These are phyloP conservation scores for Lumnitzera littorea DNA, from an alignment of 345 rosid species.

Conservation along the genomic window DNA sequence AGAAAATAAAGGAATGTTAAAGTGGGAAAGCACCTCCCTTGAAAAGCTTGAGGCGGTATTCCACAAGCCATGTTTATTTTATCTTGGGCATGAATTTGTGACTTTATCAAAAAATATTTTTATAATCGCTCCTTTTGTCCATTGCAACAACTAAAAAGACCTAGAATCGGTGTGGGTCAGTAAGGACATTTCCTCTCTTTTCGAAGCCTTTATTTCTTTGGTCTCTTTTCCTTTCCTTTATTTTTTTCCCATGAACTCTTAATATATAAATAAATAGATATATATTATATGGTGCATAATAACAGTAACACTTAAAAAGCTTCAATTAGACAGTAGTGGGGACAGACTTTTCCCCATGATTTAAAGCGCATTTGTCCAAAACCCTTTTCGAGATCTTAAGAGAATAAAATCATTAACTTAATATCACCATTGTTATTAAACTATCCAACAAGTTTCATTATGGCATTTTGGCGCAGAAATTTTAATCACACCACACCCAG, in stretches of 20 bases:
- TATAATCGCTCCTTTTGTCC: slow-evolving; percentile 5
- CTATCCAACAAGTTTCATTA: neutral
- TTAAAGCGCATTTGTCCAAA: slow-evolving; percentile 22
- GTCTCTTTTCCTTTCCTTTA: neutral
- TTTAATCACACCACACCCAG: neutral
- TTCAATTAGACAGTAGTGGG: slow-evolving; percentile 39
- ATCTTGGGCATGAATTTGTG: neutral
- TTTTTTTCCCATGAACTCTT: neutral
- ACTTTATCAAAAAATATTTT: neutral
- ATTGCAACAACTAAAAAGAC: slow-evolving; percentile 1
- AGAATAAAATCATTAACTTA: neutral
- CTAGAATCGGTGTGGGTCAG: slow-evolving; percentile 31
- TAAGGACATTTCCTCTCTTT: neutral
- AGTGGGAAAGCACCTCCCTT: neutral
- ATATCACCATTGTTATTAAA: neutral
- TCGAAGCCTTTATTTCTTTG: neutral
- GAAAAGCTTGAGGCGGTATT: slow-evolving; percentile 3
- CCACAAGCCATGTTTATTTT: slow-evolving; percentile 3
- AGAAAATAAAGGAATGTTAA: neutral
- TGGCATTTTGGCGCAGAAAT: neutral
- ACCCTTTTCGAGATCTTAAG: slow-evolving; percentile 9
- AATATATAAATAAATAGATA: neutral
- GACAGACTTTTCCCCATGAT: slow-evolving; percentile 25
- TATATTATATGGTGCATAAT: neutral
- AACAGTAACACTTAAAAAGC: slow-evolving; percentile 9